Percentiles rank a stretch among this genome's conserved stretches.
Evolutionary conservation across 2,329 filamentous ascomycete species (phyloP).

Genomic region (Plenodomus biglobosus): DNA sequence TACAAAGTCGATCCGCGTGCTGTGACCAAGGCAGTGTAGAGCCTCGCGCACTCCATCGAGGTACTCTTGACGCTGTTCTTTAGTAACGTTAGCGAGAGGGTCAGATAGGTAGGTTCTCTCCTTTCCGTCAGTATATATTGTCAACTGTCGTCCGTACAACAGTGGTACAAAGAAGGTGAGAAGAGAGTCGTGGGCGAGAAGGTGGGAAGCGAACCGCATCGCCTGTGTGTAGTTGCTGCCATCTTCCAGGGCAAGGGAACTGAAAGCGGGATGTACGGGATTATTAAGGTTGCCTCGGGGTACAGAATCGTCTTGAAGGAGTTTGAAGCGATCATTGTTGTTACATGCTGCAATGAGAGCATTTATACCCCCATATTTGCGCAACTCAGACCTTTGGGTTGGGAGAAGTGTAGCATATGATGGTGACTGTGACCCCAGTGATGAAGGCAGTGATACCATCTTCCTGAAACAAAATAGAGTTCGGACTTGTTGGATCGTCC

Average conservation of each 20-base stretch:
- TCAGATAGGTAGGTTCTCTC: slow-evolving; percentile 26
- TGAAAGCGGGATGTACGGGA: slow-evolving; percentile 36
- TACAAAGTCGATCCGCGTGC: slow-evolving; percentile 23
- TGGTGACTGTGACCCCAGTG: background rate
- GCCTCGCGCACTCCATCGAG: slow-evolving; percentile 24
- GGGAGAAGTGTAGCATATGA: background rate
- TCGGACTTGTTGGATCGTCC: background rate
- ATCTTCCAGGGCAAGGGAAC: slow-evolving; percentile 12
- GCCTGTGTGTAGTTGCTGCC: slow-evolving; percentile 20
- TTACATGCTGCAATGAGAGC: slow-evolving; percentile 27
- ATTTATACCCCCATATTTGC: slow-evolving; percentile 9
- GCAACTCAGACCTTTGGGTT: background rate
- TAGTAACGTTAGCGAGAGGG: slow-evolving; percentile 14
- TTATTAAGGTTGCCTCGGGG: slow-evolving; percentile 28
- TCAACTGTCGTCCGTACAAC: slow-evolving; percentile 26
- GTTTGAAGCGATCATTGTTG: slow-evolving; percentile 33
- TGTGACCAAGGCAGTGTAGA: slow-evolving; percentile 31
- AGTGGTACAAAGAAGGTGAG: slow-evolving; percentile 37
- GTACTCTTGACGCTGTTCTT: slow-evolving; percentile 10
- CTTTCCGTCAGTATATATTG: slow-evolving; percentile 1
- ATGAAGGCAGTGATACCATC: background rate
- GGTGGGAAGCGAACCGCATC: slow-evolving; percentile 39
- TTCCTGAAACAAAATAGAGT: background rate
- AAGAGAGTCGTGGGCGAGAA: slow-evolving; percentile 30
- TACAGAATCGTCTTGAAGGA: slow-evolving; percentile 30